These are phyloP conservation scores for Neltuma alba DNA, from an alignment of 306 rosid genomes.

Conservation along the genomic window DNA sequence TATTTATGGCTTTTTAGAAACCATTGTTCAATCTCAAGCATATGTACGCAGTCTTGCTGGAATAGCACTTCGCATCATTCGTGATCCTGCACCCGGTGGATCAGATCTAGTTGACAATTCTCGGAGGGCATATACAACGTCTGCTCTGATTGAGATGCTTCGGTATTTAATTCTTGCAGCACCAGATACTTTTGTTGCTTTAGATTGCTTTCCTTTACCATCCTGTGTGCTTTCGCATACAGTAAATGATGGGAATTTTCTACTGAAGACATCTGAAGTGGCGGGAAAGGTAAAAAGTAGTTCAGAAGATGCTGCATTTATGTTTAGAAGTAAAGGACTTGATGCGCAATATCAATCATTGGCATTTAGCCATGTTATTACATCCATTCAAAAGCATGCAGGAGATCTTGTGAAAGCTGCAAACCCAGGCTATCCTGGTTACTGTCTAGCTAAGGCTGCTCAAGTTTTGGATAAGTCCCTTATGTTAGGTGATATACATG, in stretches of 20 bases:
- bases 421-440: constrained; percentile 74
- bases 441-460: constrained; percentile 81
- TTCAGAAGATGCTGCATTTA: constrained; percentile 55
- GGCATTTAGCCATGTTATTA: constrained; percentile 70
- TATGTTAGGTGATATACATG: constrained; percentile 66
- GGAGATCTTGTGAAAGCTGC: constrained; percentile 75
- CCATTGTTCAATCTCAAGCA: constrained; percentile 79
- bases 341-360: constrained; percentile 73
- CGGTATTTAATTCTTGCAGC: constrained; percentile 79
- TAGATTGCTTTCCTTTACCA: constrained; percentile 95
- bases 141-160: constrained; percentile 89
- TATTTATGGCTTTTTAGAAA: constrained; percentile 84
- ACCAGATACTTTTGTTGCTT: constrained; percentile 90
- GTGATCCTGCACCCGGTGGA: constrained; percentile 88
- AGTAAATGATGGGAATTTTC: constrained; percentile 67
- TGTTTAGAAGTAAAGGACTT: constrained; percentile 62
- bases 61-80: constrained; percentile 69
- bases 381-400: constrained; percentile 65
- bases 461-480: constrained; percentile 81
- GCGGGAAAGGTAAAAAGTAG: constrained; percentile 55
- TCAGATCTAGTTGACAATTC: constrained; percentile 92
- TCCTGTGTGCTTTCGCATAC: constrained; percentile 74
- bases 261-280: constrained; percentile 62
- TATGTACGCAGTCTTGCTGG: constrained; percentile 84
- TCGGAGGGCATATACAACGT: constrained; percentile 74